phyloP scores from a whole-genome alignment of 176 grass and related monocot species.

The Triticum dicoccoides region DNA sequence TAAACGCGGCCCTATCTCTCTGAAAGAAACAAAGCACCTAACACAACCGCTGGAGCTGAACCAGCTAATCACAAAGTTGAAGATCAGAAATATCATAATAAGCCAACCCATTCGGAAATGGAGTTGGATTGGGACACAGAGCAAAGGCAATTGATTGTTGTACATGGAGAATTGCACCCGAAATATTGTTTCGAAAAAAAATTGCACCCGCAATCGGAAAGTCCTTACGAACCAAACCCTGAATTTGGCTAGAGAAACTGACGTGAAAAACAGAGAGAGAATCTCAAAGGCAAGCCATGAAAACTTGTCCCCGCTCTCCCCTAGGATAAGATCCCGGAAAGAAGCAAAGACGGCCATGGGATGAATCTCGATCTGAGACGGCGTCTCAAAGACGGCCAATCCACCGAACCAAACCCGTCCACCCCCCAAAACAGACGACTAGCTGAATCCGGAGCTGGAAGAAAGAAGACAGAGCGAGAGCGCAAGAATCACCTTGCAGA shows the following conservation, averaged over 20 bases:
- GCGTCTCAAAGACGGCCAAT: background rate
- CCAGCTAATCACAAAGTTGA: too few species aligned
- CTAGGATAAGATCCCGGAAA: background rate
- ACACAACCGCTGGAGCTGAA: background rate
- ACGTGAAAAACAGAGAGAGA: too few species aligned
- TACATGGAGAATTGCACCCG: background rate
- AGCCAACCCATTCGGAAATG: background rate
- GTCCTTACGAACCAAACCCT: background rate
- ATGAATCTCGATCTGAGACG: background rate
- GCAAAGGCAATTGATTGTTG: background rate
- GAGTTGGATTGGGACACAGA: background rate
- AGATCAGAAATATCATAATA: too few species aligned
- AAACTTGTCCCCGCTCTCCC: background rate
- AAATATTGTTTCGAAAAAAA: too few species aligned
- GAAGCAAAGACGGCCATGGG: background rate
- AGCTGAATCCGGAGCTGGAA: background rate
- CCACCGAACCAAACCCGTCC: background rate
- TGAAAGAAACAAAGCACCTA: slow-evolving; percentile 25
- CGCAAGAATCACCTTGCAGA: slow-evolving; percentile 37
- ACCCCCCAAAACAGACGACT: background rate
- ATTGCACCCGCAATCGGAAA: background rate
- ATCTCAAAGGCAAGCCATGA: too few species aligned
- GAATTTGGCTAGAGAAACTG: background rate
- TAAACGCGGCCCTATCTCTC: background rate
- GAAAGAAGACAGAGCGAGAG: background rate